A percentile compares a stretch with the other conserved stretches of the same genome.
Conservation (phyloP, 495 filamentous ascomycete species). For the Entonaema liquescens region DNA sequence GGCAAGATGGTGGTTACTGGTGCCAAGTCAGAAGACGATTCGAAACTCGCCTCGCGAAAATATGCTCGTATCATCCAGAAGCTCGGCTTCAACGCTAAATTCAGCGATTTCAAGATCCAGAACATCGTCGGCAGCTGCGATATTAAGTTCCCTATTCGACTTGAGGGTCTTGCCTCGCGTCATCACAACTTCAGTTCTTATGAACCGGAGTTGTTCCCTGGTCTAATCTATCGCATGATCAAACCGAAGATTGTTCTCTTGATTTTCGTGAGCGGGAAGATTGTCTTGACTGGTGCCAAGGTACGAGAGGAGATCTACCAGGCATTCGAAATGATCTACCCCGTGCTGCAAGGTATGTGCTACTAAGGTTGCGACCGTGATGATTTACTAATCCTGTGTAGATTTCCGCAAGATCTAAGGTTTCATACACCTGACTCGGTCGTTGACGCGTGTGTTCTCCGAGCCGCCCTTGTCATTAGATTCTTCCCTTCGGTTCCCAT, state of each 20-base stretch:
- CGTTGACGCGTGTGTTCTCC: neutral
- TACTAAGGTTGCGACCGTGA: neutral
- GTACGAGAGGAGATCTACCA: conserved; percentile 99
- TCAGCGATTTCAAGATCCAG: conserved; percentile 99
- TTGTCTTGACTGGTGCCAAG: conserved; percentile 96
- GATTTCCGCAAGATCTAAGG: conserved; percentile 61
- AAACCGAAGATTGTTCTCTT: conserved; percentile 99
- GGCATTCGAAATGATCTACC: conserved; percentile 98
- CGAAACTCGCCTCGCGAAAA: conserved; percentile 94
- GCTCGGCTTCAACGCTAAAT: conserved; percentile 99
- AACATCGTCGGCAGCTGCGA: conserved; percentile 99
- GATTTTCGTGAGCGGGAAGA: conserved; percentile 99
- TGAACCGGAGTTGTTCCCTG: conserved; percentile 97
- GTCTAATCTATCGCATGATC: conserved; percentile 99
- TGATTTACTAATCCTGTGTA: conserved; percentile 28
- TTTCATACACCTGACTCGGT: conserved; percentile 2
- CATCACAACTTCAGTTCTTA: conserved; percentile 99
- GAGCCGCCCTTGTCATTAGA: conserved; percentile 26
- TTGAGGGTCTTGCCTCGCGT: conserved; percentile 92
- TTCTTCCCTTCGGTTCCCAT: conserved; percentile 52
- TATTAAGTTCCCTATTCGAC: conserved; percentile 98
- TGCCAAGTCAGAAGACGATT: conserved; percentile 98
- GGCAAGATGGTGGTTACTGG: conserved; percentile 99
- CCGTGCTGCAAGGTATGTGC: conserved; percentile 86
- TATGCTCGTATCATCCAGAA: conserved; percentile 99